Conservation (phyloP, 139 green algal genomes). For the Raphidocelis subcapitata region DNA sequence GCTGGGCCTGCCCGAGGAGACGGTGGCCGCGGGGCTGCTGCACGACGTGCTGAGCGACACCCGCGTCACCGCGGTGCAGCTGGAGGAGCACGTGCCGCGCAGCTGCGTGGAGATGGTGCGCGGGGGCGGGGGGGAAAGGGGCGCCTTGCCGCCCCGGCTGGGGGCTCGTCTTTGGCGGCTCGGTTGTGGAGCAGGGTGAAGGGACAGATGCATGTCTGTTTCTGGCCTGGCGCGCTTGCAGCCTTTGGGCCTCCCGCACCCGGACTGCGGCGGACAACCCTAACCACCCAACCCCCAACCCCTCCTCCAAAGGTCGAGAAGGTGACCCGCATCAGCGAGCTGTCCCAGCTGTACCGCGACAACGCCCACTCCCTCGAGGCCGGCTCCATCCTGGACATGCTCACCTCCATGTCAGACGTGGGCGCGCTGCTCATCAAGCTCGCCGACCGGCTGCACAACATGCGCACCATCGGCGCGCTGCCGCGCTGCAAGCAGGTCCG, state of each 20-base stretch:
- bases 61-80: conserved; percentile 35
- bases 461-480: conserved; percentile 58
- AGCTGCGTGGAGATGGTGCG: conserved; percentile 42
- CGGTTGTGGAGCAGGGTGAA: too few relatives aligned
- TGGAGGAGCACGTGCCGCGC: conserved; percentile 36
- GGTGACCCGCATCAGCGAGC: conserved; percentile 47
- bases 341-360: conserved; percentile 47
- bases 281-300: too few relatives aligned
- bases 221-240: too few relatives aligned
- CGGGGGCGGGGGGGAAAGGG: not conserved
- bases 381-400: conserved; percentile 26
- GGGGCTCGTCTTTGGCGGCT: too few relatives aligned
- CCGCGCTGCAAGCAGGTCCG: conserved; percentile 41
- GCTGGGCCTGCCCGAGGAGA: conserved; percentile 53
- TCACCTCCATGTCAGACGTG: conserved; percentile 23
- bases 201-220: too few relatives aligned
- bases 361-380: conserved; percentile 29
- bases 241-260: too few relatives aligned
- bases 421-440: conserved; percentile 76
- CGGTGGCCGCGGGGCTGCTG: conserved; percentile 63
- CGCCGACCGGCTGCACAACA: conserved; percentile 72
- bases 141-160: too few relatives aligned
- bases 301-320: conserved; percentile 15
- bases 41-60: conserved; percentile 63
- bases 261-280: too few relatives aligned